These are phyloP conservation scores for Diospyros kaki DNA, from an alignment of 148 eudicot genomes.

Conservation along the genomic window DNA sequence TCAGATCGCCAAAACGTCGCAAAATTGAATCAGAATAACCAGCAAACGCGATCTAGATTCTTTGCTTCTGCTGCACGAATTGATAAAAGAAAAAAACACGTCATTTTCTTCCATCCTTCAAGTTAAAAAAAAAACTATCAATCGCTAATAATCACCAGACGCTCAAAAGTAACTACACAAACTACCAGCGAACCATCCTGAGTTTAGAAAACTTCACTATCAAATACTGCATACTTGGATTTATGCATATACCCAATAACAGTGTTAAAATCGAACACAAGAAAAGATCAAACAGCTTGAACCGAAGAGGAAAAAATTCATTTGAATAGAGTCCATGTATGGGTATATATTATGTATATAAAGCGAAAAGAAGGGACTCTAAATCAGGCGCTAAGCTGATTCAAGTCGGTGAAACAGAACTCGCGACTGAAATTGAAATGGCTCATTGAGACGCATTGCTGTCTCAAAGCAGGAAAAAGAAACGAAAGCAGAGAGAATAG, in stretches of 20 bases:
- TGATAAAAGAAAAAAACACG: neutral
- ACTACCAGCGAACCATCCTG: neutral
- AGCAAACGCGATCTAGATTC: neutral
- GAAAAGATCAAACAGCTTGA: neutral
- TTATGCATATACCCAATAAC: neutral
- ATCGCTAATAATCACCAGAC: neutral
- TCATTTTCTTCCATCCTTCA: neutral
- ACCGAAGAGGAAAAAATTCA: neutral
- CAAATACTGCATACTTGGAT: neutral
- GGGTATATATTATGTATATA: neutral
- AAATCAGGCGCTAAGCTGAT: neutral
- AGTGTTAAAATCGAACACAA: neutral
- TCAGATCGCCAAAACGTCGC: constrained; percentile 22
- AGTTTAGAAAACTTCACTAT: neutral
- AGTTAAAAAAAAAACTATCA: neutral
- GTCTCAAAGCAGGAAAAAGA: neutral
- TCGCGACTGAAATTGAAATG: neutral
- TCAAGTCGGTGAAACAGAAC: neutral
- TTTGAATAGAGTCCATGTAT: neutral
- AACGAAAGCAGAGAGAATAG: constrained; percentile 2
- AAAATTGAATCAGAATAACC: constrained; percentile 15
- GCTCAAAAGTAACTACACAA: neutral
- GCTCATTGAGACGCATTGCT: neutral
- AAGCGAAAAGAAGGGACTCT: neutral
- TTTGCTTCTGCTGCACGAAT: constrained; percentile 18